Conservation (phyloP, 495 filamentous ascomycete genomes). For the Geoglossum glabrum region DNA sequence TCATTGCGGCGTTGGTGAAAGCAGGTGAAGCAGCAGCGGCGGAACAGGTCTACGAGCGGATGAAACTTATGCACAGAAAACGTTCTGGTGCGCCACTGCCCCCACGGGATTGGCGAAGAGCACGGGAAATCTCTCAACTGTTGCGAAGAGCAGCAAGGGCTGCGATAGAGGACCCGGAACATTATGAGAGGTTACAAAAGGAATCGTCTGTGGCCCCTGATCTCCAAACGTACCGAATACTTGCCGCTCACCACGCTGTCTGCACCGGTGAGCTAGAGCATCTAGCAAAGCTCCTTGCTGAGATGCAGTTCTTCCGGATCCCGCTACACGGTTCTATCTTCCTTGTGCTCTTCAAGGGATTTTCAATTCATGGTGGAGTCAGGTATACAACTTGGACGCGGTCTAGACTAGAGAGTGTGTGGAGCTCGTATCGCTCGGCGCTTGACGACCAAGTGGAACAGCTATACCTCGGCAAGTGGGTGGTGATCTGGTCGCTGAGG, state of each 20-base stretch:
- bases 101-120: conserved; percentile 16
- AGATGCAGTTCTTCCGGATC: conserved; percentile 39
- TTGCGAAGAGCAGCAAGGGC: conserved; percentile 20
- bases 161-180: conserved; percentile 15
- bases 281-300: conserved; percentile 35
- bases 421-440: conserved; percentile 15
- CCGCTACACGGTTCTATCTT: conserved; percentile 41
- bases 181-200: conserved; percentile 21
- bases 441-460: conserved; percentile 3
- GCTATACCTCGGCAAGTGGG: conserved; percentile 5
- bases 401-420: conserved; percentile 28
- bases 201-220: conserved; percentile 23
- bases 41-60: conserved; percentile 58
- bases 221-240: conserved; percentile 26
- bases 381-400: conserved; percentile 42
- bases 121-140: conserved; percentile 17
- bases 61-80: conserved; percentile 40
- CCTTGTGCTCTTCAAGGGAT: conserved; percentile 51
- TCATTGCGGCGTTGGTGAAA: conserved; percentile 58
- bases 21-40: conserved; percentile 52
- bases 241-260: conserved; percentile 21
- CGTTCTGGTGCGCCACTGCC: conserved; percentile 16
- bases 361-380: conserved; percentile 45
- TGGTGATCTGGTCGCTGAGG: conserved; percentile 8
- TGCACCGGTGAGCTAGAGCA: conserved; percentile 29